Evolutionary conservation across 441 rosid genomes (phyloP), one percentile per base, ranked within the genome.

Genomic region (Erodium trifolium): DNA sequence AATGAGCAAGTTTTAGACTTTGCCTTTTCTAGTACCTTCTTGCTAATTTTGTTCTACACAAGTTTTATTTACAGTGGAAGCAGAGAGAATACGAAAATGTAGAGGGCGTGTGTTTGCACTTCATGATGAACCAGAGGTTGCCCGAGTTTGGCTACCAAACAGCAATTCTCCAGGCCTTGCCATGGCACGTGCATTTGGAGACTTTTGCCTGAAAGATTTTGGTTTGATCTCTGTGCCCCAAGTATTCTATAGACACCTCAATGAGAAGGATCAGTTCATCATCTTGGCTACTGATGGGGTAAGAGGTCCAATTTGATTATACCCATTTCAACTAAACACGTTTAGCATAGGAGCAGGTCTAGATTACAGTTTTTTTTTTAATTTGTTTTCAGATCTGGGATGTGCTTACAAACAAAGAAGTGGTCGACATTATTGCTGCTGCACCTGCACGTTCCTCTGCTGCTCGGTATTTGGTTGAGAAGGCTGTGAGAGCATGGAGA

Each of bases 131-230:
- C 99, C 97, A 0, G 96, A 88, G 69, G 96, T 93, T 73, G 77
- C 93, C 13, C 86, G 99, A 78, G 85, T 93, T 18, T 93, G 96
- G 97, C 83, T 91, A 43, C 99, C 99, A 63, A 85, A 93, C 82
- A 79, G 75, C 78, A 87, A 93, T 77, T 80, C 97, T n/a, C 99
- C 99, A 66, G 97, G 99, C 69, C 90, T 93, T 37, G 99, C 99
- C 69, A 93, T 93, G 99, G 93, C 99, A 16, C 89, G 99, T 29
- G 99, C 99, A 71, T 90, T 93, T 72, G 97, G 99, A 72, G 97
- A 93, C 79, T 93, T 91, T 81, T 93, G 99, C 78, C 96, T 93
- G 37, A 87, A 89, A 79, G 91, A 93, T 77, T 93, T 75, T 71
- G 99, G 99, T 67, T 87, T 93, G 18, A 93, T 93, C 62, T 89